Evolutionary conservation across 768 basidiomycete species (phyloP), one percentile per base, ranked within the genome.

Genomic region (Pleurotus pulmonarius): DNA sequence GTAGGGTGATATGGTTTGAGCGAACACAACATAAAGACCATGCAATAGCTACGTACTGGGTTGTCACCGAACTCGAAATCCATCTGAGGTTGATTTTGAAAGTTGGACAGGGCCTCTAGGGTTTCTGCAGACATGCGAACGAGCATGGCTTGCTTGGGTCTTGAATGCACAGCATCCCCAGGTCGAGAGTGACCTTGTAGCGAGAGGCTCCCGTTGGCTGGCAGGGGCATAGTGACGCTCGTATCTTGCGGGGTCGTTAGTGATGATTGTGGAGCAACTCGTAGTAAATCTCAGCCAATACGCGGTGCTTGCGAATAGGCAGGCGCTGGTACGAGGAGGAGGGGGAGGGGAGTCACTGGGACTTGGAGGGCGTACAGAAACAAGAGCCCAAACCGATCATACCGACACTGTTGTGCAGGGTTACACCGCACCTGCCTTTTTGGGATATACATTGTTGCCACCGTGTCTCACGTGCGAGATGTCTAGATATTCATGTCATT

Each of bases 41-140:
- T 8, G 57, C 40, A 55, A 20, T 26, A 22, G 20, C 54, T 53
- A 70, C 83, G 65, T 63, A 89, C 88, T 44, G 86, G 81, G 46
- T 64, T 74, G 34, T 80, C 73, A 20, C 82, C 83, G 63, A 90
- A 88, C 59, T 85, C 78, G 58, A 91, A 80, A 40, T 83, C 72
- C 65, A 90, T 68, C 51, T 65, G 70, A 0, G 72, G 67, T 3
- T 77, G 75, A 13, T 75, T 68, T 38, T 75, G 74, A 49, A 75
- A 74, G 0, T 76, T 71, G 43, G 84, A 80, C 43, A 91, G 79
- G 1, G 86, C 85, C 55, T 88, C 83, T 58, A 91, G 75, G 0
- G 86, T 83, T 67, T 89, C 86, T 34, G 81, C 76, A 3, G 90
- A 83, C 80, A 92, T 77, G 56, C 88, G 85, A 40, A 92, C 80